Evolutionary conservation across 1,284 basidiomycete genomes (phyloP), one percentile per base, ranked within the genome.

Genomic region (Fomitiporia mediterranea): DNA sequence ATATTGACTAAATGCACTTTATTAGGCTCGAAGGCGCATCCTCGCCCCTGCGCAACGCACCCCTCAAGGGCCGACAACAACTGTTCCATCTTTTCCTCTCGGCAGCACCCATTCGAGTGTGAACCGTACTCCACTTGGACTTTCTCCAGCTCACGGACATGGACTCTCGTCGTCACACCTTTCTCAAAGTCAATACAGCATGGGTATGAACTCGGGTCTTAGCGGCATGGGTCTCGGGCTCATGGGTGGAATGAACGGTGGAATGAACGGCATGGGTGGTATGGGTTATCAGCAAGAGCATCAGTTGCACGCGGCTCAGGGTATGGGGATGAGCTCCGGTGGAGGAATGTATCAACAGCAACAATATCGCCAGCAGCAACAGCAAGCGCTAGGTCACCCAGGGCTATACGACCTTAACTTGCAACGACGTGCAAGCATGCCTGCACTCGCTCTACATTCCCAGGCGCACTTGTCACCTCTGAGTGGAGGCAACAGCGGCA

Each of bases 11-110:
- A 28, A 6, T 47, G 17, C 19, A 19, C 27, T 4, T 17, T 34
- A 48, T 11, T 42, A 90, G 87, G 88, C 88, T 62, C 80, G 88
- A 28, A 81, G 88, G 60, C 83, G 88, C 58, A 91, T 91, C 66
- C 80, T 91, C 57, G 89, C 88, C 3, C 89, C 88, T 25, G 87
- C 86, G 0, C 84, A 89, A 60, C 81, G 84, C 60, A 80, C 85
- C 15, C 81, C 84, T 1, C 79, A 81, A 7, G 82, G 83, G 6
- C 86, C 88, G 1, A 86, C 87, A 1, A 89, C 87, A 0, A 87
- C 85, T 2, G 79, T 82, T 1, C 86, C 87, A 15, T 85, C 82
- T 65, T 51, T 50, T 50, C 42, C 50, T 25, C 40, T 46, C 8
- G 37, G 25, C 40, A 27, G n/a, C 9, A 21, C 44, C 4, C 23